Evolutionary conservation across 176 grass and related monocot species (phyloP), one percentile per base, ranked within the genome.

Genomic region (Rhipidocladum racemiflorum): DNA sequence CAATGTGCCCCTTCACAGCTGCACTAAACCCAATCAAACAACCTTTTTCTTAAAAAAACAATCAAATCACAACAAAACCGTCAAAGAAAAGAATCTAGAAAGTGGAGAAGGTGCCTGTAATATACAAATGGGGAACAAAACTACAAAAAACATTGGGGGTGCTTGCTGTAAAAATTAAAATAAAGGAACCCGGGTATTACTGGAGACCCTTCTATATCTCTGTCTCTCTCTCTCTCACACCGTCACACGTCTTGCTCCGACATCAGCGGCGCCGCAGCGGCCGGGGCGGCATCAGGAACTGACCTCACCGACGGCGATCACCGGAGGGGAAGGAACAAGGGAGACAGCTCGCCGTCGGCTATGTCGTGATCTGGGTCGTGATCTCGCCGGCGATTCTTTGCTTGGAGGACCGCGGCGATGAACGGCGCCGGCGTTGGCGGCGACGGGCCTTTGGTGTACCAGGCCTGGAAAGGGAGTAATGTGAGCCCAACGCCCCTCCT

Each of bases 401-500:
- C 60, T 46, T 65, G 54, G 55, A 27, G 40, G 27, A 36, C 68
- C 83, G 64, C 55, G 66, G 66, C 28, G 73, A 90, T 90, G 88
- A 78, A 89, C 77, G 87, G 48, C n/a, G 11, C 77, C 27, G 78
- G 86, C 49, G 53, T 63, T 9, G 87, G 64, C 17, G 73, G 66
- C 17, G 79, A 86, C 25, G 84, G 56, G 79, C 79, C 60, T 18
- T n/a, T 86, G 74, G 84, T 90, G 48, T 90, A 90, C 84, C 30
- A 90, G 88, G 79, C 84, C 49, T 90, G 88, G 88, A 90, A 90
- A 43, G 88, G 88, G 29, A 86, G 45, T 84, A 90, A 90, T 73
- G 88, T 90, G 79, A 90, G 88, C 67, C 65, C 48, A 72, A 65
- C 45, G 78, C 65, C 80, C 38, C 16, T 25, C 35, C 9, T 32